phyloP scores from a whole-genome alignment of 306 rosid genomes.

The Betula pendula region DNA sequence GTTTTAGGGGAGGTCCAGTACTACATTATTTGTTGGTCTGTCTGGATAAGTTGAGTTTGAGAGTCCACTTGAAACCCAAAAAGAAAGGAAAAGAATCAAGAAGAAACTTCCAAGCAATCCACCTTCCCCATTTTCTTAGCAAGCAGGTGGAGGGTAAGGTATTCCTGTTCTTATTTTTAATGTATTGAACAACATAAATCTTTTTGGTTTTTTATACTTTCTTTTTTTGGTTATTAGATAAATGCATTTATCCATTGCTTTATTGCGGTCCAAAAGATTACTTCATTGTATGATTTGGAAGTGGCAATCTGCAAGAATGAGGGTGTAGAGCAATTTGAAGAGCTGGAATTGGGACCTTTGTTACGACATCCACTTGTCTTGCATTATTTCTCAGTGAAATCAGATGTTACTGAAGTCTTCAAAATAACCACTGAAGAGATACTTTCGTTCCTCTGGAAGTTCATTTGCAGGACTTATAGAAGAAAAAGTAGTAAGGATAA shows the following conservation, averaged over 20 bases:
- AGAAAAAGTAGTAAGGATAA: conserved; percentile 12
- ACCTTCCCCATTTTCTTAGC: background rate
- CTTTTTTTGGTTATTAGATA: conserved; percentile 52
- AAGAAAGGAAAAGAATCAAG: background rate
- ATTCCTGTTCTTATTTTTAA: background rate
- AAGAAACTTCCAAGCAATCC: background rate
- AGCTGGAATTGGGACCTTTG: conserved; percentile 77
- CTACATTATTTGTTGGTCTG: background rate
- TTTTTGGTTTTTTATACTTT: conserved; percentile 11
- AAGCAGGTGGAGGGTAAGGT: background rate
- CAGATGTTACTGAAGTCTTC: conserved; percentile 52
- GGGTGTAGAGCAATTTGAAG: conserved; percentile 65
- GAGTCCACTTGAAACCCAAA: background rate
- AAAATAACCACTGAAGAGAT: conserved; percentile 64
- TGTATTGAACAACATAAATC: background rate
- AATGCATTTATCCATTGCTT: conserved; percentile 89
- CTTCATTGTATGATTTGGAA: conserved; percentile 78
- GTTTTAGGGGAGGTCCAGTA: background rate
- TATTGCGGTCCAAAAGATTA: conserved; percentile 69
- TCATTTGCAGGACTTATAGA: conserved; percentile 13
- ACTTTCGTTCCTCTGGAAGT: conserved; percentile 44
- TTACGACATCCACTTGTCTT: conserved; percentile 70
- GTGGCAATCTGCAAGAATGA: conserved; percentile 72
- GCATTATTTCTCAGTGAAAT: conserved; percentile 64
- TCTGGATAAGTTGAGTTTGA: background rate